Percentiles rank a stretch among this genome's conserved stretches.
Evolutionary conservation across 2,329 filamentous ascomycete species (phyloP).

Genomic region (Nigrospora sphaerica): DNA sequence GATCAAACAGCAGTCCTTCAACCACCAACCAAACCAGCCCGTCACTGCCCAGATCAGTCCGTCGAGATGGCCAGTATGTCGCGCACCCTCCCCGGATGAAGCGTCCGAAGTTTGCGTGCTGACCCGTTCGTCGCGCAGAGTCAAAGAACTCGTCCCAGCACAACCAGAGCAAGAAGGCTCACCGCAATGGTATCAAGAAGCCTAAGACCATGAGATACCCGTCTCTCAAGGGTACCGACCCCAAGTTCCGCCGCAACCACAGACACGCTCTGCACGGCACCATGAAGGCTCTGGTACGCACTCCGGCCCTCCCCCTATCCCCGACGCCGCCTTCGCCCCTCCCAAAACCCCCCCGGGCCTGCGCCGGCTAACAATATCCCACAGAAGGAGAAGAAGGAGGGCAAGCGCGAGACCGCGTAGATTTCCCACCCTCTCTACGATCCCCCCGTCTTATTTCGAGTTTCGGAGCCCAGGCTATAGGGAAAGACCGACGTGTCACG

Average conservation of each 20-base stretch:
- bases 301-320: neutral
- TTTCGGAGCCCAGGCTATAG: constrained; percentile 9
- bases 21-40: neutral
- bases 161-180: constrained; percentile 97
- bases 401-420: constrained; percentile 81
- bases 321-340: neutral
- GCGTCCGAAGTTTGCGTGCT: constrained; percentile 10
- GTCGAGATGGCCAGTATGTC: constrained; percentile 62
- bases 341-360: neutral
- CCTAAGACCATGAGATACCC: constrained; percentile 98
- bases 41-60: constrained; percentile 10
- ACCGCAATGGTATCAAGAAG: constrained; percentile 99
- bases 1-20: too few relatives aligned
- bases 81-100: neutral
- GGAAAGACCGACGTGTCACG: constrained; percentile 9
- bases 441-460: constrained; percentile 8
- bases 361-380: neutral
- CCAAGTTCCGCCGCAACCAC: constrained; percentile 99
- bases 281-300: constrained; percentile 87
- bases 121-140: constrained; percentile 49
- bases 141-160: constrained; percentile 99
- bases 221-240: constrained; percentile 96
- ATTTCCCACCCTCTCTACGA: neutral
- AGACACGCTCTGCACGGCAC: constrained; percentile 99
- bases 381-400: constrained; percentile 92